These are phyloP conservation scores for Chimonanthus salicifolius DNA, from an alignment of 164 flowering plant species.

Conservation along the genomic window DNA sequence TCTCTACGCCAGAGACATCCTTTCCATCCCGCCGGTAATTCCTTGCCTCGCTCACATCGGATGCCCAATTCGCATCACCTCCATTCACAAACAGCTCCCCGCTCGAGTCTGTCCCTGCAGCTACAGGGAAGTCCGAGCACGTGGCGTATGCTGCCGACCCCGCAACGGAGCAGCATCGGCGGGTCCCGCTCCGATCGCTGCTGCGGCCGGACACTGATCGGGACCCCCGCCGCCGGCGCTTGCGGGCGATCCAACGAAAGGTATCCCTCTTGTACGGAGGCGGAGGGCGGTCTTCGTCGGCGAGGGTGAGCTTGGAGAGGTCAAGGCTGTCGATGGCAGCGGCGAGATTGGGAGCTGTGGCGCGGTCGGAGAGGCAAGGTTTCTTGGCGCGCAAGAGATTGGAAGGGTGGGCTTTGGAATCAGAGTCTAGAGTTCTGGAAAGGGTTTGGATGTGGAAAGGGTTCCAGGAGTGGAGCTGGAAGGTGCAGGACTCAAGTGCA, in stretches of 20 bases:
- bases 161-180: conserved; percentile 67
- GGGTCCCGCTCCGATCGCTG: conserved; percentile 70
- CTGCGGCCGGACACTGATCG: conserved; percentile 83
- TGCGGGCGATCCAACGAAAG: conserved; percentile 44
- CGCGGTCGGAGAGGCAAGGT: conserved; percentile 66
- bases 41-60: conserved; percentile 73
- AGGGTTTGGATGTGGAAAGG: conserved; percentile 52
- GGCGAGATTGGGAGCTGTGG: conserved; percentile 28
- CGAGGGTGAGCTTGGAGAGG: conserved; percentile 52
- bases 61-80: conserved; percentile 68
- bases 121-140: conserved; percentile 73
- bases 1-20: conserved; percentile 34
- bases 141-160: conserved; percentile 66
- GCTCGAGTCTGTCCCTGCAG: conserved; percentile 83
- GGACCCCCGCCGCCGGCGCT: conserved; percentile 70
- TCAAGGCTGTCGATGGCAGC: conserved; percentile 40
- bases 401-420: conserved; percentile 8
- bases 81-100: conserved; percentile 83
- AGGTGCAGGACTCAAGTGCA: conserved; percentile 65
- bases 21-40: conserved; percentile 42
- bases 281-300: conserved; percentile 45
- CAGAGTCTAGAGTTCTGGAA: conserved; percentile 32
- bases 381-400: conserved; percentile 34
- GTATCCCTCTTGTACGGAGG: conserved; percentile 20
- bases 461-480: conserved; percentile 69